Percentiles rank a stretch among this genome's conserved stretches.
These are phyloP conservation scores for Xylaria sp. DNA, from an alignment of 2,329 filamentous ascomycete species.

Conservation along the genomic window DNA sequence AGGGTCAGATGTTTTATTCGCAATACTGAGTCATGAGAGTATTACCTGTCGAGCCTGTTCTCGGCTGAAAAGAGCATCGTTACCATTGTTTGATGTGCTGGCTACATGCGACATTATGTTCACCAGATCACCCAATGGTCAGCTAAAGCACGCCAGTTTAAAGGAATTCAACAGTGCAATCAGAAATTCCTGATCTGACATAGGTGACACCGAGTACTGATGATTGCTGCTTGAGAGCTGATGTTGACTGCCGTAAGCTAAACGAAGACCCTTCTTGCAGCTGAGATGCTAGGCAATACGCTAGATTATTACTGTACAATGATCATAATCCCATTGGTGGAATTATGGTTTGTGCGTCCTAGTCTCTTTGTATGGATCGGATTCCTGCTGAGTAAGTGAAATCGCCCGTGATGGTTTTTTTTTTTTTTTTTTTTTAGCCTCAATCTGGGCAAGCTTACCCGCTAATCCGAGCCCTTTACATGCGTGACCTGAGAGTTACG, in stretches of 20 bases:
- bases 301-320: background rate
- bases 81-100: background rate
- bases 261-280: slow-evolving; percentile 28
- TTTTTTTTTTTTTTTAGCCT: background rate
- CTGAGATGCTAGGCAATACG: background rate
- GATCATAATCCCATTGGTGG: slow-evolving; percentile 24
- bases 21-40: slow-evolving; percentile 3
- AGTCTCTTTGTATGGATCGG: background rate
- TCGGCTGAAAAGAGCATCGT: background rate
- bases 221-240: background rate
- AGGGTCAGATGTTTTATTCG: background rate
- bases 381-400: slow-evolving; percentile 5
- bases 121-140: background rate
- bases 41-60: too few relatives aligned
- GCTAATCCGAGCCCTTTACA: background rate
- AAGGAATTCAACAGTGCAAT: background rate
- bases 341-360: slow-evolving; percentile 4
- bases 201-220: background rate
- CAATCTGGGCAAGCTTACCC: slow-evolving; percentile 9
- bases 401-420: background rate
- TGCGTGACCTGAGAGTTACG: background rate
- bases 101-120: background rate
- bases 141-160: background rate
- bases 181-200: background rate
- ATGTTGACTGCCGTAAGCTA: background rate